Evolutionary conservation across 2,329 filamentous ascomycete species (phyloP).

Genomic region (Sclerotinia nivalis): DNA sequence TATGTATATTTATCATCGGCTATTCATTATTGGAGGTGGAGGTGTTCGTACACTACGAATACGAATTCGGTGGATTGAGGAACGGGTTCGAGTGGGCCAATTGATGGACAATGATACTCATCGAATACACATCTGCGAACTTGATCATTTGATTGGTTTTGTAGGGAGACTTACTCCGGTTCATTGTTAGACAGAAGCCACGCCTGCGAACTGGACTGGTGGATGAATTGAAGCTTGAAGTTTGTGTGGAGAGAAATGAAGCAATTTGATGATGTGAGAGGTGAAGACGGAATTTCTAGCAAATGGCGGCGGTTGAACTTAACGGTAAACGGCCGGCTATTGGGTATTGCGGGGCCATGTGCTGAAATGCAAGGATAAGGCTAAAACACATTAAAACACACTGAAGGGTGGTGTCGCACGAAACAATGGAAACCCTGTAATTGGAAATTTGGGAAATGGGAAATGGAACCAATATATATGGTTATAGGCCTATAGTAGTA

Average conservation of each 20-base stretch:
- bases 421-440: no score
- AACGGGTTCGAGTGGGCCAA: neutral
- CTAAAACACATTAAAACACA: neutral
- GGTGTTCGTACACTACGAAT: neutral
- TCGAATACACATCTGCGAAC: neutral
- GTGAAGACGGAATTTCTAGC: neutral
- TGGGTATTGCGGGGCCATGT: neutral
- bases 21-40: neutral
- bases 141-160: neutral
- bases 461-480: no score
- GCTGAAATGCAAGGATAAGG: slow-evolving; percentile 1
- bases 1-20: neutral
- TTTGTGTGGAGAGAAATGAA: slow-evolving; percentile 10
- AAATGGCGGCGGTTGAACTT: slow-evolving; percentile 4
- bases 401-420: neutral
- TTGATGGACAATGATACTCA: neutral
- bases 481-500: no score
- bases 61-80: neutral
- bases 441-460: no score
- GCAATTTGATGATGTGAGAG: slow-evolving; percentile 1
- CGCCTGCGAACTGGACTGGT: neutral
- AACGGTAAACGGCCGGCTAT: slow-evolving; percentile 1
- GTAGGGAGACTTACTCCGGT: neutral
- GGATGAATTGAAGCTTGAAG: neutral
- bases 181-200: slow-evolving; percentile 5